Base-by-base conservation (phyloP, 306 rosid species). In the Erythrophleum fordii region DNA sequence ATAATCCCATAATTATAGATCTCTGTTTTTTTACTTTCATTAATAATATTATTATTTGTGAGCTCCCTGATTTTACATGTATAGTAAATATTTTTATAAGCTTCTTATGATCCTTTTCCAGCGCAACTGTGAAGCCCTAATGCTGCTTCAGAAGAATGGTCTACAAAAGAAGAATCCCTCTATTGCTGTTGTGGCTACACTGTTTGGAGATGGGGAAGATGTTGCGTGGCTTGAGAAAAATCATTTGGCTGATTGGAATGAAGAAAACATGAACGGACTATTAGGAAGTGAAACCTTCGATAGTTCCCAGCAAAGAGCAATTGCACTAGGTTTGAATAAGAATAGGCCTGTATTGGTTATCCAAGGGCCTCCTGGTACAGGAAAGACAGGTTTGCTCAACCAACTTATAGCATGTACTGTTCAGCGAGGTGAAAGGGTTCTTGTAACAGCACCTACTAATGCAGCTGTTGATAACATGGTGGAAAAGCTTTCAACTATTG, bases 331-430 rank as follows among this genome's bases (percentile, higher is more conserved):
- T 78, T 81, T 90, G 85, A 92, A 92, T 84, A 91, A 83, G 81
- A 91, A 86, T 86, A 80, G 95, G 81, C 92, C 93, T 22, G 39
- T 90, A 42, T 76, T 91, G 88, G 86, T 92, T 73, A 89, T 92
- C 86, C 97, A 91, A 86, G 97, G 97, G 75, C 97, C 97, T 77
- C 97, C 97, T 28, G 97, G 97, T 64, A 89, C 97, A 16, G 97
- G 97, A 64, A 92, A 92, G 90, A 90, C 95, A 48, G 92, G 91
- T 80, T 82, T 92, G 85, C 95, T 92, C 31, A 89, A 86, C 85
- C 91, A 90, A 56, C 83, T 92, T 51, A 86, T 91, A 66, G 84
- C 70, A 70, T 78, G 85, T 70, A 86, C 97, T 68, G 95, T 89
- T 82, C 85, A 85, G 72, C 90, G 70, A 83, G 97, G 97, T 61